A percentile compares a stretch with the other conserved stretches of the same genome.
These are phyloP conservation scores for Amylostereum areolatum DNA, from an alignment of 1,284 basidiomycete species.

Conservation along the genomic window DNA sequence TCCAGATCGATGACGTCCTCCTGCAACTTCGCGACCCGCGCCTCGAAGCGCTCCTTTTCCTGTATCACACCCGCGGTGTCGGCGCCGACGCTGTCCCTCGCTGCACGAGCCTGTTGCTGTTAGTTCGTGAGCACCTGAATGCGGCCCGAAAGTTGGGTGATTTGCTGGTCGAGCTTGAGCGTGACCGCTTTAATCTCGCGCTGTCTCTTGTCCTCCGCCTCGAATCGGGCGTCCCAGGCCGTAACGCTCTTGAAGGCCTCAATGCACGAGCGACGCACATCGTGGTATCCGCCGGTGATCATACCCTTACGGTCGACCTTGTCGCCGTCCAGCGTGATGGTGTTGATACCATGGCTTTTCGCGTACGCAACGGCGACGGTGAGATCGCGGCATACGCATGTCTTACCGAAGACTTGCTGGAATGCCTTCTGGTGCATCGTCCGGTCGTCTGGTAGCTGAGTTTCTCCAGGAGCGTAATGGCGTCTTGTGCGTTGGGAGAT, in stretches of 20 bases:
- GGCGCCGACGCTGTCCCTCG: slow-evolving; percentile 60
- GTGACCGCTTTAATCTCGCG: slow-evolving; percentile 74
- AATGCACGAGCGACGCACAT: slow-evolving; percentile 84
- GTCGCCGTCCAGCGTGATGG: slow-evolving; percentile 97
- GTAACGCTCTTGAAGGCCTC: slow-evolving; percentile 81
- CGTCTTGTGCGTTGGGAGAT: slow-evolving; percentile 79
- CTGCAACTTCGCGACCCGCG: slow-evolving; percentile 64
- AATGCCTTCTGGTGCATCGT: slow-evolving; percentile 73
- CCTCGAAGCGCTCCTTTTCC: slow-evolving; percentile 69
- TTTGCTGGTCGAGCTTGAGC: slow-evolving; percentile 77
- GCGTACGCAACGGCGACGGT: slow-evolving; percentile 93
- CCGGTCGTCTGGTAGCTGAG: slow-evolving; percentile 62
- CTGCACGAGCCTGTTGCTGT: slow-evolving; percentile 66
- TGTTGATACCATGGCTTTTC: slow-evolving; percentile 91
- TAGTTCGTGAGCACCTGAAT: slow-evolving; percentile 70
- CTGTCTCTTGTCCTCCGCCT: slow-evolving; percentile 59
- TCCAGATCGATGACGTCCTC: slow-evolving; percentile 65
- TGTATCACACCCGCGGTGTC: slow-evolving; percentile 58
- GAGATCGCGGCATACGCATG: slow-evolving; percentile 91
- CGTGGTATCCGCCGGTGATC: slow-evolving; percentile 94
- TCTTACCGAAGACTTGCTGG: slow-evolving; percentile 98
- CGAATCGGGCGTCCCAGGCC: slow-evolving; percentile 71
- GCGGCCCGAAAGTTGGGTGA: slow-evolving; percentile 71
- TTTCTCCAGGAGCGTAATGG: slow-evolving; percentile 83
- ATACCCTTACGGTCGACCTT: slow-evolving; percentile 96